These are phyloP conservation scores for Rhodotorula sp. DNA, from an alignment of 1,284 basidiomycete species.

Conservation along the genomic window DNA sequence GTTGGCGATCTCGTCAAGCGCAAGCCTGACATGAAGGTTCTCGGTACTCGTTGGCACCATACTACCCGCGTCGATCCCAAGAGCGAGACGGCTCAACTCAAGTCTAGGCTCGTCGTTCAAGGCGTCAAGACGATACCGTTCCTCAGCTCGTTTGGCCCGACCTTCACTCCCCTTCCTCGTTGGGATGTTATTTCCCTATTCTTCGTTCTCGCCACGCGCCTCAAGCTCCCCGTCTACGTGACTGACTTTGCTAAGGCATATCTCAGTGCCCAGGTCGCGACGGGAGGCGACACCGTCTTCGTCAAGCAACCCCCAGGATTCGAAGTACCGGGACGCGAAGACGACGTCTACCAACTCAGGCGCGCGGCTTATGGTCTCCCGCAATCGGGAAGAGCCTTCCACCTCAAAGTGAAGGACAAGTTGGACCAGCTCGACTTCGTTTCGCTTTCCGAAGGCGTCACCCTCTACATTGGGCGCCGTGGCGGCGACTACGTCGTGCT, in stretches of 20 bases:
- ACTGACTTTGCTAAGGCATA: slow-evolving; percentile 3
- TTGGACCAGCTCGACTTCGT: too few relatives aligned
- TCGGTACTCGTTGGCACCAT: too few relatives aligned
- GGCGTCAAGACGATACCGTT: too few relatives aligned
- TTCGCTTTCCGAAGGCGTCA: too few relatives aligned
- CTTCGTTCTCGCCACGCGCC: background rate
- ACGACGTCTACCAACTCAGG: background rate
- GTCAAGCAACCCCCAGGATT: background rate
- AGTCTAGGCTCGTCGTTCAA: too few relatives aligned
- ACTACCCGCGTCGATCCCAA: too few relatives aligned
- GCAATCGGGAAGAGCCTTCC: background rate
- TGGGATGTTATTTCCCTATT: background rate
- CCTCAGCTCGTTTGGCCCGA: too few relatives aligned
- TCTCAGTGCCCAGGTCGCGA: background rate
- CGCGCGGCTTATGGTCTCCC: background rate
- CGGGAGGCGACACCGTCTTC: background rate
- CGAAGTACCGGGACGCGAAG: background rate
- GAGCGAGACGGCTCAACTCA: too few relatives aligned
- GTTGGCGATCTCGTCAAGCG: too few relatives aligned
- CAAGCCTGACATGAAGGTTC: too few relatives aligned
- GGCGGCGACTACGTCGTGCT: background rate
- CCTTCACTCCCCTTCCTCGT: too few relatives aligned
- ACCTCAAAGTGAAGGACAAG: too few relatives aligned
- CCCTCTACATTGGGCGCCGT: background rate
- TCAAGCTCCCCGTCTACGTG: background rate